These are phyloP conservation scores for Aspergillus cejpii DNA, from an alignment of 2,329 filamentous ascomycete species.

Conservation along the genomic window DNA sequence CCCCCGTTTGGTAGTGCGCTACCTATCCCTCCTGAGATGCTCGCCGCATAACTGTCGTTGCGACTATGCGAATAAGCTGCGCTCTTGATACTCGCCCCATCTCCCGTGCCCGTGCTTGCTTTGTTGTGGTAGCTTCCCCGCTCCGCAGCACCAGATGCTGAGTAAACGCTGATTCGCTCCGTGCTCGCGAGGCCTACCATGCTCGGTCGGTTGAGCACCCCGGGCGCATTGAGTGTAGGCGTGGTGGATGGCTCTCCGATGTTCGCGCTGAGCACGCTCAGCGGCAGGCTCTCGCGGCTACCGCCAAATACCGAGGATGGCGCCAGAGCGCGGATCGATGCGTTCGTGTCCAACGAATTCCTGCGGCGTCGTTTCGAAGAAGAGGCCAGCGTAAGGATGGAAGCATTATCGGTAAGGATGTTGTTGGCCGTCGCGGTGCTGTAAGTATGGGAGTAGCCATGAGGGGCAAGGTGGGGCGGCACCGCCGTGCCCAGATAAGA, in stretches of 20 bases:
- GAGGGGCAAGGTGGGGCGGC: constrained; percentile 51
- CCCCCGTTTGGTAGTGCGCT: constrained; percentile 51
- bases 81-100: constrained; percentile 72
- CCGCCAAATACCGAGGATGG: constrained; percentile 59
- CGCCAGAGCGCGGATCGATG: constrained; percentile 58
- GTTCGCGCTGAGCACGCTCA: constrained; percentile 56
- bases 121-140: constrained; percentile 72
- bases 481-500: constrained; percentile 55
- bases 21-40: constrained; percentile 53
- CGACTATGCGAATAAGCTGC: constrained; percentile 68
- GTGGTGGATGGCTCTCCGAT: constrained; percentile 41
- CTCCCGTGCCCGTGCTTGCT: constrained; percentile 44
- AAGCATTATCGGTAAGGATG: constrained; percentile 59
- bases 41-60: constrained; percentile 75
- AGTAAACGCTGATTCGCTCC: constrained; percentile 66
- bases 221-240: constrained; percentile 35
- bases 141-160: constrained; percentile 66
- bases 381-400: constrained; percentile 58
- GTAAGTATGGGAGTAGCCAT: constrained; percentile 52
- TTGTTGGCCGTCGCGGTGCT: constrained; percentile 57
- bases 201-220: constrained; percentile 44
- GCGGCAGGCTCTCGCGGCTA: constrained; percentile 56
- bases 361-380: constrained; percentile 57
- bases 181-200: constrained; percentile 50
- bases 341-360: constrained; percentile 60